Evolutionary conservation across 2,329 filamentous ascomycete species (phyloP).

Genomic region (Cercospora sp.): DNA sequence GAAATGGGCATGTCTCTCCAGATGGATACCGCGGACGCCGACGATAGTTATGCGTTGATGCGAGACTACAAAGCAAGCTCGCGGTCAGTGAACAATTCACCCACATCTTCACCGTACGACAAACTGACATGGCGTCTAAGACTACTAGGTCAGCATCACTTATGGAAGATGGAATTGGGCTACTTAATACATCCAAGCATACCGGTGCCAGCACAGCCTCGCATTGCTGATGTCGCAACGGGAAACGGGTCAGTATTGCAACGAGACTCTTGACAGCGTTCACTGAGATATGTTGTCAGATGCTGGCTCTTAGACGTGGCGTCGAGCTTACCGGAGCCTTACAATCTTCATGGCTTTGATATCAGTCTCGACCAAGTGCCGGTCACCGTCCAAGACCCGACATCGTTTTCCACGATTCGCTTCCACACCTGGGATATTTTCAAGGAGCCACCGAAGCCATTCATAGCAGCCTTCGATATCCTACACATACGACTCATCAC

Average conservation of each 20-base stretch:
- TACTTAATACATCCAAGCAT: conserved; percentile 1
- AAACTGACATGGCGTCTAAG: not conserved
- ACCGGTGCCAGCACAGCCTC: not conserved
- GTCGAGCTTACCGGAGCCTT: not conserved
- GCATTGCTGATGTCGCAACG: not conserved
- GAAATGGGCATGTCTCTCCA: not conserved
- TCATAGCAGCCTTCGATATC: conserved; percentile 12
- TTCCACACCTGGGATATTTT: conserved; percentile 11
- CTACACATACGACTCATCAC: conserved; percentile 10
- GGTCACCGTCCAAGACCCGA: not conserved
- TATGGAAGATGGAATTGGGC: not conserved
- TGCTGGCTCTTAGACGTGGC: not conserved
- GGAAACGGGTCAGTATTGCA: not conserved
- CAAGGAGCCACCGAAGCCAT: not conserved
- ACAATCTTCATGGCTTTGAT: conserved; percentile 2
- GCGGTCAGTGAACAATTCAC: not conserved
- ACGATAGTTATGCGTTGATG: not conserved
- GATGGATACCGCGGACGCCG: not conserved
- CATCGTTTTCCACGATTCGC: conserved; percentile 5
- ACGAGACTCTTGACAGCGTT: not conserved
- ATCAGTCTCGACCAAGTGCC: not conserved
- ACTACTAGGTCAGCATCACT: not conserved
- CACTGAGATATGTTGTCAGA: not conserved
- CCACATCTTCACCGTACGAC: no score
- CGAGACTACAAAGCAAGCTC: conserved; percentile 1